Base-by-base conservation (phyloP, 176 grass and related monocot species). In the Typha latifolia region DNA sequence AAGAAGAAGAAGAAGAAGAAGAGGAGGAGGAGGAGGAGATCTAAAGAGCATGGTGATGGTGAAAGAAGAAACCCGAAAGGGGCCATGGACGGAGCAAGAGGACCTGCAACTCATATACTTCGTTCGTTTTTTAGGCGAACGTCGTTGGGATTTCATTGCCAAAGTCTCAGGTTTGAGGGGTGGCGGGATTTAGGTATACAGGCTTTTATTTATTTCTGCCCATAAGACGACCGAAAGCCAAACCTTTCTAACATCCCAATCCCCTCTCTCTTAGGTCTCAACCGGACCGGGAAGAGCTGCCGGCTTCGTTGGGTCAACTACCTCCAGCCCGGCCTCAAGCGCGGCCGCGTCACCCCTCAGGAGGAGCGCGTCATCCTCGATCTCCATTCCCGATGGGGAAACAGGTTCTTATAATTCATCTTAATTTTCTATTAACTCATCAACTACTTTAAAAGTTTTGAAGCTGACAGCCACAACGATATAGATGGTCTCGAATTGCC, bases 281-380 rank as follows among this genome's bases (percentile, higher is more conserved):
- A 82, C 52, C 72, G 86, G 23, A 85, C 82, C 1, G 86, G 86
- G 16, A 89, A 89, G 71, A 89, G 86, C 66, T 89, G 86, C 62
- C 55, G 86, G 24, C 82, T 89, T 72, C 86, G 86, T 53, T 89
- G 86, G 86, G 86, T 89, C 4, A 89, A 89, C 34, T 89, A 89
- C 74, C 86, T 90, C 4, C 82, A 90, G 29, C 86, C 86, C 12
- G 72, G 72, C 56, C 86, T 90, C 14, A 90, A 82, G 75, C 86
- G 77, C 29, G 82, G 86, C 49, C 74, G 82, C 24, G 85, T 90
- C 75, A 85, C 24, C 69, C 71, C 86, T 18, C 78, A 90, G 11
- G 86, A 90, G 63, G 75, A 90, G 56, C 79, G 80, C 61, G 67
- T 82, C 15, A 67, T 90, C 1, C 29, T 90, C 14, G 67, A 90